phyloP scores from a whole-genome alignment of 257 asterid species.

The Solanum medicagineum region DNA sequence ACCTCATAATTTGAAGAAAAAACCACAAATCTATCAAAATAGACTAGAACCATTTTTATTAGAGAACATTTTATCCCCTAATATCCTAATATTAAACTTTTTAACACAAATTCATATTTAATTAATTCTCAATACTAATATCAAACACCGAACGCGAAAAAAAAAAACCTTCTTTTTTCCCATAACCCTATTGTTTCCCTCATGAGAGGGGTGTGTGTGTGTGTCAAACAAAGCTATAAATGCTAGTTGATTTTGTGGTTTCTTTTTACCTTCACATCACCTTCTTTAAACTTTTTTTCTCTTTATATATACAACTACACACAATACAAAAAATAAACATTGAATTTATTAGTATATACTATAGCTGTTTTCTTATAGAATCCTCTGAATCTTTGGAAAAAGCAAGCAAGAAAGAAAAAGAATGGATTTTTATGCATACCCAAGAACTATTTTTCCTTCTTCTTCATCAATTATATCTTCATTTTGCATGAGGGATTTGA shows the following conservation, averaged over 20 bases:
- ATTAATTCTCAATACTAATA: background rate
- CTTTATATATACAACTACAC: background rate
- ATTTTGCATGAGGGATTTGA: slow-evolving; percentile 27
- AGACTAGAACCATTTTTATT: background rate
- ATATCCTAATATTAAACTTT: background rate
- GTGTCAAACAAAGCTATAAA: background rate
- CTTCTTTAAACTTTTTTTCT: background rate
- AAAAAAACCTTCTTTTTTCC: background rate
- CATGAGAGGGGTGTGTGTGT: background rate
- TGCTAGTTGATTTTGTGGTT: background rate
- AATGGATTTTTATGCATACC: slow-evolving; percentile 73
- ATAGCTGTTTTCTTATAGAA: background rate
- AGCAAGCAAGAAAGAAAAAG: background rate
- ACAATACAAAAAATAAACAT: background rate
- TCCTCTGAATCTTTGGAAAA: background rate
- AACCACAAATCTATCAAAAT: background rate
- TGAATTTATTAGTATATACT: background rate
- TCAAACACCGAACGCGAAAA: fast-evolving
- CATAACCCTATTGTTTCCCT: background rate
- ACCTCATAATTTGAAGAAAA: too few relatives aligned
- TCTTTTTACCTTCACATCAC: background rate
- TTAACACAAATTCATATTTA: background rate
- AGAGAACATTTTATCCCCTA: background rate
- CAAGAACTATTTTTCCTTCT: slow-evolving; percentile 42
- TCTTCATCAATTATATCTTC: slow-evolving; percentile 28